Evolutionary conservation across 106 monocot species (phyloP), one percentile per base, ranked within the genome.

Genomic region (Dendrobium huoshanense): DNA sequence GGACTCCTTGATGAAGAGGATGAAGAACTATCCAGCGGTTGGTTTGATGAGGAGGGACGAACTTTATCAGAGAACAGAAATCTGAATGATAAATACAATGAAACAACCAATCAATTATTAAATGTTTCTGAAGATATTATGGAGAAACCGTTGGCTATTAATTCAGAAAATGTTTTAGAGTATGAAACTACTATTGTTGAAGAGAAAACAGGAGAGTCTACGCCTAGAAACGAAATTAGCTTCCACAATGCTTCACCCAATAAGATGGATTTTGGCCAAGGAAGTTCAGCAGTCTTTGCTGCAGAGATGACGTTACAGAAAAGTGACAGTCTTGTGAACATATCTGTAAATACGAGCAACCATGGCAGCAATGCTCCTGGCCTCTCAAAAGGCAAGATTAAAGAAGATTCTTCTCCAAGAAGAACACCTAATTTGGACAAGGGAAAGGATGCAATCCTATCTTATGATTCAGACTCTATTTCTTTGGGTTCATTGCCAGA

Each of bases 401-500:
- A 43, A 41, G 61, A 70, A n/a, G 54, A 18, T 73, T 73, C 3
- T 75, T 13, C 24, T 49, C 15, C 15, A 9, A 33, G 67, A 68
- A 74, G 75, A n/a, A n/a, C n/a, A n/a, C n/a, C n/a, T n/a, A n/a
- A n/a, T 45, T 43, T 41, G 20, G 45, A 15, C 8, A 78, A 10
- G 7, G 15, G 17, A 4, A 86, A 82, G 79, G 77, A 82, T 25
- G 29, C 29, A 47, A 54, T 19, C 27, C 15, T 29, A 13, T 54
- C 55, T 11, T 83, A 78, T 55, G 87, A 83, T 82, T 84, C 84
- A 42, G 89, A 87, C 41, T 80, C 80, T 1, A 64, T 47, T 0
- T 89, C 84, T 0, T 42, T 77, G 8, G 73, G 65, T 79, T 89
- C 84, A 8, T 47, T 84, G 41, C 89, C 89, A 7, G 75, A 48